Evolutionary conservation across 192 early-diverging fungal genomes (phyloP).

Genomic region (Backusella sp.): DNA sequence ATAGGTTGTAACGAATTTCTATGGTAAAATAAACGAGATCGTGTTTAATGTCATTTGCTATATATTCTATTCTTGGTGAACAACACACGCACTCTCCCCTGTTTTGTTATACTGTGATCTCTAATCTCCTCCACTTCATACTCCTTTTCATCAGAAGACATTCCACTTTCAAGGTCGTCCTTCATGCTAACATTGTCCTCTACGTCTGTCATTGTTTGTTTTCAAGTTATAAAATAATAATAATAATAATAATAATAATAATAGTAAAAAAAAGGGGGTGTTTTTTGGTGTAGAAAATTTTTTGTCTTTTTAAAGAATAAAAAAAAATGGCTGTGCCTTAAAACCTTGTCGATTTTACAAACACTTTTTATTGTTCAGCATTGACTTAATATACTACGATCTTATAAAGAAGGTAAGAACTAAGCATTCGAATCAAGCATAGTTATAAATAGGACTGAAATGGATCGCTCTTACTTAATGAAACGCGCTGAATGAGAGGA

Average conservation of each 20-base stretch:
- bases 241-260: neutral
- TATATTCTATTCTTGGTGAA: too few relatives aligned
- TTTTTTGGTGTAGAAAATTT: neutral
- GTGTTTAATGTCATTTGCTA: neutral
- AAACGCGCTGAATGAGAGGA: too few relatives aligned
- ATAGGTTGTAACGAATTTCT: neutral
- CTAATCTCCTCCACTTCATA: constrained; percentile 18
- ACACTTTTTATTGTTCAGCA: too few relatives aligned
- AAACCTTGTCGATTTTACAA: too few relatives aligned
- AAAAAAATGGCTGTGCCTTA: too few relatives aligned
- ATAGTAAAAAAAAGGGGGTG: neutral
- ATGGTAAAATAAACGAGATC: neutral
- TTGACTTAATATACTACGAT: too few relatives aligned
- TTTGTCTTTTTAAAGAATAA: neutral
- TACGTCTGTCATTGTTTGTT: neutral
- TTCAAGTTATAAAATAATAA: neutral
- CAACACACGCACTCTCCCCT: neutral
- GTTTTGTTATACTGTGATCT: constrained; percentile 4
- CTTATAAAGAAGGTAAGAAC: too few relatives aligned
- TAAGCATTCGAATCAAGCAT: too few relatives aligned
- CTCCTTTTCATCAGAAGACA: constrained; percentile 3
- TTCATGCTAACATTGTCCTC: neutral
- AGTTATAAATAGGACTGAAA: too few relatives aligned
- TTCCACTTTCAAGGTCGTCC: neutral
- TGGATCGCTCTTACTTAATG: too few relatives aligned